Base-by-base conservation (phyloP, 805 yeast genomes). In the Sporopachydermia lactativora region DNA sequence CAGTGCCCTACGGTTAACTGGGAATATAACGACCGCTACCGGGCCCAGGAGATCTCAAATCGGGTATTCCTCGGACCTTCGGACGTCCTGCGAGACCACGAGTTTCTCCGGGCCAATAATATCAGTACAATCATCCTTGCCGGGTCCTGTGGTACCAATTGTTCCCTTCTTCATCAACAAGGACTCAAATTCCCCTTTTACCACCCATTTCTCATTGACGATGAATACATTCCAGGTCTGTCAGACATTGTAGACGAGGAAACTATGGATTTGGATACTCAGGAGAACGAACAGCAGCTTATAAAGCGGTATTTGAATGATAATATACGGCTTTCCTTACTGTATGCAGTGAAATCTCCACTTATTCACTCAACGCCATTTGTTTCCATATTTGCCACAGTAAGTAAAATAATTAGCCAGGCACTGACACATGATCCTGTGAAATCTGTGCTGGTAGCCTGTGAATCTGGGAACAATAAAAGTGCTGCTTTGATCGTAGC, bases 41-140 rank as follows among this genome's bases (percentile, higher is more conserved):
- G 53, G 34, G 68, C 74, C 3, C 74, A 69, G 49, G 58, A 55
- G 43, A 43, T 71, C 14, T 52, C 62, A 5, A 59, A 60, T 15
- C 54, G 60, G 37, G 51, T 70, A 2, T 68, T 65, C 58, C 55
- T 71, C 19, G 75, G 77, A 1, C 72, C 75, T 2, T 46, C 67
- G 41, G 56, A 65, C 39, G 57, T 65, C 1, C 50, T 67, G n/a
- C 55, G 62, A 1, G 64, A 66, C 48, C 47, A 49, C 5, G 57
- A 54, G 5, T 62, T 65, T 40, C 47, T 71, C 5, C 41, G 44
- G 15, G 47, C 52, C n/a, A 54, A 64, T 42, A 65, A 66, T 44
- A 62, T 70, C 45, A 58, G 53, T 41, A 59, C 57, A 42, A 53
- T 65, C 38, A 51, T 65, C 18, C 60, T 64, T 15, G 46, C 62